Conservation (phyloP, 306 rosid species). For the Purshia tridentata region DNA sequence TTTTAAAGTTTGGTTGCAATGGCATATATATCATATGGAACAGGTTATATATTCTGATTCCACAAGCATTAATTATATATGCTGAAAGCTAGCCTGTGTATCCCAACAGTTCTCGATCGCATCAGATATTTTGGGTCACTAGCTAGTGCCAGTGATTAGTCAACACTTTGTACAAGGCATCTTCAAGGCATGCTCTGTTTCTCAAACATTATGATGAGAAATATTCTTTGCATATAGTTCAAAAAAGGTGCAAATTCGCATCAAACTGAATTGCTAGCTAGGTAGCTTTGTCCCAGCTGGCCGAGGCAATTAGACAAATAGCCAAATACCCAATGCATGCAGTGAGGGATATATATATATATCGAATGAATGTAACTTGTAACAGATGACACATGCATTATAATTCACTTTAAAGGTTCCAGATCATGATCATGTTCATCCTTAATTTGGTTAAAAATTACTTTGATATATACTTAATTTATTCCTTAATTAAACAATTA, state of each 20-base stretch:
- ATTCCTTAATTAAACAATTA: background rate
- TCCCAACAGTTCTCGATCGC: background rate
- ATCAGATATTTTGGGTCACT: background rate
- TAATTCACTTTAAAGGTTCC: background rate
- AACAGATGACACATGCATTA: background rate
- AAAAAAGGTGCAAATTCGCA: background rate
- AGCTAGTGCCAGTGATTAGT: background rate
- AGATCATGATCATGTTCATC: background rate
- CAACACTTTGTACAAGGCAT: background rate
- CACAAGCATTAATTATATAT: conserved; percentile 1
- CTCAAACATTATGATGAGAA: background rate
- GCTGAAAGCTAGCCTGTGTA: background rate
- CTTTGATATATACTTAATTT: background rate
- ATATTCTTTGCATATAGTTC: background rate
- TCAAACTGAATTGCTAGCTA: background rate
- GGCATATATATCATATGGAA: background rate
- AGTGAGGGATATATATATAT: background rate
- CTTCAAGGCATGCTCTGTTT: background rate
- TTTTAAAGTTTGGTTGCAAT: background rate
- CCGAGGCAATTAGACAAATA: too few relatives aligned
- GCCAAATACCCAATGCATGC: too few relatives aligned
- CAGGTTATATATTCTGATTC: background rate
- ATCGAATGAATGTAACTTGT: background rate
- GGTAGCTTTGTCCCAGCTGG: background rate
- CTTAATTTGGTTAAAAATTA: background rate